These are phyloP conservation scores for Porodaedalea pini DNA, from an alignment of 1,284 basidiomycete species.

Conservation along the genomic window DNA sequence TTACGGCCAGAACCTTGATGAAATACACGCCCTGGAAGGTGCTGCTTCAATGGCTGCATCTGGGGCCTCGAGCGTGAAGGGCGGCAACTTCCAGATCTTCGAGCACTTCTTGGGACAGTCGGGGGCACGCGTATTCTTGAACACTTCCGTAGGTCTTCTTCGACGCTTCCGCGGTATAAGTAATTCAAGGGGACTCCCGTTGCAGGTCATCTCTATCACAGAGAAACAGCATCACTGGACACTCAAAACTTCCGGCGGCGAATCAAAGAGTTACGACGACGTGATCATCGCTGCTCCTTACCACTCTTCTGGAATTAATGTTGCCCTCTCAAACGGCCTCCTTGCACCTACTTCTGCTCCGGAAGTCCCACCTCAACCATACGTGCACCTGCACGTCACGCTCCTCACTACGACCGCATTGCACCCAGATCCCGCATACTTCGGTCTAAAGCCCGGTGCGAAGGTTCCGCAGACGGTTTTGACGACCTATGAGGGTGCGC, in stretches of 20 bases:
- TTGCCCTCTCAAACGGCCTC: conserved; percentile 35
- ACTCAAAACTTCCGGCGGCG: conserved; percentile 31
- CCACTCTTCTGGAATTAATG: conserved; percentile 55
- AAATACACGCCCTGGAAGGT: conserved; percentile 81
- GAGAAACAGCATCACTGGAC: conserved; percentile 20
- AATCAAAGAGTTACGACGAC: conserved; percentile 49
- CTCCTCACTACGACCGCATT: conserved; percentile 76
- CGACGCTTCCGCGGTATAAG: background rate
- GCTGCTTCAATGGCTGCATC: conserved; percentile 69
- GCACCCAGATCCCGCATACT: conserved; percentile 65
- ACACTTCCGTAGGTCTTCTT: conserved; percentile 52
- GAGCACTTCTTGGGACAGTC: conserved; percentile 74
- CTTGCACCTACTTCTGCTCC: conserved; percentile 29
- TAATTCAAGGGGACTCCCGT: conserved; percentile 9
- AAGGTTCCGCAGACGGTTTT: conserved; percentile 66
- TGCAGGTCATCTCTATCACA: conserved; percentile 20
- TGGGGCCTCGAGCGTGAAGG: conserved; percentile 64
- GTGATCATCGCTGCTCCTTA: conserved; percentile 79
- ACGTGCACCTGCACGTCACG: conserved; percentile 87
- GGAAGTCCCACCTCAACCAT: conserved; percentile 58
- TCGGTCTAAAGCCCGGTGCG: conserved; percentile 49
- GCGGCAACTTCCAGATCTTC: conserved; percentile 88
- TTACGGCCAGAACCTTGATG: conserved; percentile 74
- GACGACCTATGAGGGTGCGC: conserved; percentile 62
- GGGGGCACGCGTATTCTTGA: conserved; percentile 63